Conservation (phyloP, 371 early-diverging fungal species). For the Catenaria anguillulae region DNA sequence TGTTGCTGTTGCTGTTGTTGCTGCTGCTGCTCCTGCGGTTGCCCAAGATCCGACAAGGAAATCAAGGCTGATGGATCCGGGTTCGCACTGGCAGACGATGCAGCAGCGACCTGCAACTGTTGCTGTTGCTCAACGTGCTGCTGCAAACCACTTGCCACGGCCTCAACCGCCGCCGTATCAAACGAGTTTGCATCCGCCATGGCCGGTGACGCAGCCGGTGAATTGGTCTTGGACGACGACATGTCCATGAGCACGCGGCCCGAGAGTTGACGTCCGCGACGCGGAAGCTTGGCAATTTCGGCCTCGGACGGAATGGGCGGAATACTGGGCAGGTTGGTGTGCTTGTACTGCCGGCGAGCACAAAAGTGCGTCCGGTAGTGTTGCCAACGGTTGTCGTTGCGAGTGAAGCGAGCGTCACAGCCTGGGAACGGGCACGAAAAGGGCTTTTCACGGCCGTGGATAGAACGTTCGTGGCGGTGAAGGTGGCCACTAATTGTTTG, state of each 20-base stretch:
- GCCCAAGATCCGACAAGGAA: too few species aligned
- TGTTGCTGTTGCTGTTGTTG: too few species aligned
- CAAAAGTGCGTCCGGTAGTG: neutral
- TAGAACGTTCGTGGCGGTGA: conserved; percentile 23
- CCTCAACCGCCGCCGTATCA: too few species aligned
- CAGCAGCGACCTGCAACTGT: too few species aligned
- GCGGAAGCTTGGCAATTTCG: neutral
- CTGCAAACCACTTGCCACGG: too few species aligned
- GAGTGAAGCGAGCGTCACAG: conserved; percentile 54
- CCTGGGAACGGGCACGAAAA: conserved; percentile 48
- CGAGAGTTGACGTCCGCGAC: neutral
- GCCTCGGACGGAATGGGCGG: neutral
- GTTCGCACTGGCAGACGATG: too few species aligned
- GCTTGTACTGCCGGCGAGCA: neutral
- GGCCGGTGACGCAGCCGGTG: neutral
- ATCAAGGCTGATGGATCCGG: too few species aligned
- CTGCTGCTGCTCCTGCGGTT: too few species aligned
- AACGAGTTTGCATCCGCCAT: too few species aligned
- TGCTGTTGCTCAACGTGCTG: too few species aligned
- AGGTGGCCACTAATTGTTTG: conserved; percentile 18
- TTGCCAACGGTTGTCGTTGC: conserved; percentile 33
- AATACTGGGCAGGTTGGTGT: neutral
- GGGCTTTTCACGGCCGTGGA: conserved; percentile 34
- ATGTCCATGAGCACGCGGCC: neutral
- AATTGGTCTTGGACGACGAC: neutral